Base-by-base conservation (phyloP, 495 filamentous ascomycete species). In the Polyplosphaeria fusca region DNA sequence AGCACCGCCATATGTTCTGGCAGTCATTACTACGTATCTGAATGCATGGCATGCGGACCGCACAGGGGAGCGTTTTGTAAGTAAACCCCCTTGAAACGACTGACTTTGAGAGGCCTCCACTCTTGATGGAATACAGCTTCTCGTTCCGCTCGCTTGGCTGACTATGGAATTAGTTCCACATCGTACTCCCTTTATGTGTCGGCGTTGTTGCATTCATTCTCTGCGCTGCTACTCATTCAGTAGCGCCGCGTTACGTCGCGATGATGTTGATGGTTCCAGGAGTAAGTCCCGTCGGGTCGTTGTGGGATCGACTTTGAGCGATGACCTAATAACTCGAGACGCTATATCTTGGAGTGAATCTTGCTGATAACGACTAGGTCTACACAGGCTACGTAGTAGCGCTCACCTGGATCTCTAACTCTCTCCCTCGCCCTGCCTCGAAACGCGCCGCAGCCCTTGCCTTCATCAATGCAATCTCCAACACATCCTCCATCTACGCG, bases 401-500 rank as follows among this genome's bases (percentile, higher is more conserved):
- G 5, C 75, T 92, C 7, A 82, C 82, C 9, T 93, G 88, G 88
- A 91, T 91, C 62, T 82, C 77, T 27, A 89, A 88, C 68, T 84
- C 83, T 2, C 76, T 94, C 37, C 88, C 88, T 2, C 82, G 90
- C n/a, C 89, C 90, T 1, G 88, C 86, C 0, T 82, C 86, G 0
- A 95, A 95, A 48, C 83, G 88, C 52, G 88, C 89, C 1, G 89
- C 88, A 1, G 87, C 87, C 0, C 71, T 92, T 1, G 90, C 89
- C 9, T 80, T 82, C 55, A 89, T 91, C 67, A 95, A 95, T 62
- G 86, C 87, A 4, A 78, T 92, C 19, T 81, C 80, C n/a, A 93
- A 91, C 64, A 73, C 77, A 12, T 80, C 80, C 43, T 81, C 76
- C 47, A 92, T 93, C 65, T 93, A 88, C 64, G 86, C 86, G 1